Evolutionary conservation across 2,329 filamentous ascomycete genomes (phyloP), one percentile per base, ranked within the genome.

Genomic region (Scedosporium aurantiacum): DNA sequence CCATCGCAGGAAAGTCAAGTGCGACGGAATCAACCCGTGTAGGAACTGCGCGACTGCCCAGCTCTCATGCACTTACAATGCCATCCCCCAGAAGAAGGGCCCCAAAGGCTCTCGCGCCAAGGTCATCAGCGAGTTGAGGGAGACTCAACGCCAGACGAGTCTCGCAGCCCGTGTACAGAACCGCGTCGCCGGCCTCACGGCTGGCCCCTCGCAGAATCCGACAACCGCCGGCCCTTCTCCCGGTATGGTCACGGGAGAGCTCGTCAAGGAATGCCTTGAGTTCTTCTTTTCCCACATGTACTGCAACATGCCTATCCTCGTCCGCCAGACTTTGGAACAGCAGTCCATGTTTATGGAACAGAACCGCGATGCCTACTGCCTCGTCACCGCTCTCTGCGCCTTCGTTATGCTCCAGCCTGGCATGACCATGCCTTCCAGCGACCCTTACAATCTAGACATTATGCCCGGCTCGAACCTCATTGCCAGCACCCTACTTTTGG

Each of bases 41-140:
- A 81, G 83, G 63, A 89, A 89, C 73, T 90, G 87, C 73, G 78
- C 79, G 12, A 82, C 85, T 6, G 84, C 87, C 5, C 80, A 84
- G 68, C 77, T 90, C 18, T 78, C 80, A 12, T 90, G 87, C 77
- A 89, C 86, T 32, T 90, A 89, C 78, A 86, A 88, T 74, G 84
- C 86, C 40, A 84, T 89, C 41, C 86, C 86, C 1, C 87, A 88
- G 74, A 90, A 89, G 75, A 90, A 90, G 71, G 87, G 87, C 1
- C 87, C 87, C 52, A 89, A 89, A 73, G 87, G 87, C 65, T 88
- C 85, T 37, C 78, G 86, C 63, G 88, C 88, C 58, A 90, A 89
- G 72, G 86, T 90, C 63, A 88, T 90, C 71, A 89, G 85, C 68
- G 86, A 90, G 69, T 72, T 90, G 63, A 82, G 87, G 65, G 85